Base-by-base conservation (phyloP, 176 grass and related monocot species). In the Zizania latifolia region DNA sequence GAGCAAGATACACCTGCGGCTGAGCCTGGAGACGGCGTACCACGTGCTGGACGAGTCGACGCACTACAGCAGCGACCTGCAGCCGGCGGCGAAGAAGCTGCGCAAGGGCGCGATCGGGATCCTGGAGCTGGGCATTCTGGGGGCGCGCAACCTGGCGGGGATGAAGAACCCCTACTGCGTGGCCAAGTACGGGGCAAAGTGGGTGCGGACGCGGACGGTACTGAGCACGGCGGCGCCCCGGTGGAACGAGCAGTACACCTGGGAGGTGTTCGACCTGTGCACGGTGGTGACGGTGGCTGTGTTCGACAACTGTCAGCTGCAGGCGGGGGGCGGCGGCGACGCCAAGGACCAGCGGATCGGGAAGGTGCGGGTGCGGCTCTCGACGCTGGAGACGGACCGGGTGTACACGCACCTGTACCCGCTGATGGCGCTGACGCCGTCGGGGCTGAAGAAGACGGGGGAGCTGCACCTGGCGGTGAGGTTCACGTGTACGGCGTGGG, bases 231-330 rank as follows among this genome's bases (percentile, higher is more conserved):
- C 24, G 4, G 4, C 50, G 0, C 92, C 88, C 1, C 38, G 2
- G 12, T 96, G 92, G 92, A 89, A 96, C 43, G 92, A 96, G 83
- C 92, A 96, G 79, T 87, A 92, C 86, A 96, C 92, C 0, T 96
- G 92, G 92, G 92, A 96, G 78, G 92, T 96, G 65, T 87, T 86
- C 50, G 92, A 96, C 74, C 41, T 74, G 0, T 87, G 86, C 83
- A 96, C 92, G 14, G 65, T 97, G 3, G 2, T 97, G 65, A 90
- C 93, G 9, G 59, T 97, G 8, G 93, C 82, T 0, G 84, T 81
- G 3, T 92, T 97, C 62, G 87, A 97, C 55, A 96, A 96, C 80
- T 53, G 70, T 63, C 83, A 96, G 0, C 14, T 85, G 8, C 14
- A 0, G 35, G 53, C 38, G 61, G 41, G 19, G 60, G 67, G 40